Conservation (phyloP, 768 basidiomycete genomes). For the Peribolospora kevripleyi region DNA sequence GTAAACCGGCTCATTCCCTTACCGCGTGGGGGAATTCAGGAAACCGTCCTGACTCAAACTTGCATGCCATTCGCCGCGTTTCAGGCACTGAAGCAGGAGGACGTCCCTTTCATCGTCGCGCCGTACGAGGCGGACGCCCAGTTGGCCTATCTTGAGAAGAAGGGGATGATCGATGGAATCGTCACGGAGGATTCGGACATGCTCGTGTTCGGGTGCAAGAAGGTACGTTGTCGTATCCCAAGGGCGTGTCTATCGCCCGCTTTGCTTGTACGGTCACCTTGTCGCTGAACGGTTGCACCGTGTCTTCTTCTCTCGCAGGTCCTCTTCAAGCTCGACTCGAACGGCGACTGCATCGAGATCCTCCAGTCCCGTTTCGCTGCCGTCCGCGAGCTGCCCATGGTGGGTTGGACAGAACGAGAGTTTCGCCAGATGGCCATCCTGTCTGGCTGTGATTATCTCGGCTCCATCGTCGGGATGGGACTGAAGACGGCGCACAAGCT, state of each 20-base stretch:
- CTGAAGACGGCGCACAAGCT: slow-evolving; percentile 74
- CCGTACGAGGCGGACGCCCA: slow-evolving; percentile 99
- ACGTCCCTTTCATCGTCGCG: slow-evolving; percentile 65
- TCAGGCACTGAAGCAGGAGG: slow-evolving; percentile 63
- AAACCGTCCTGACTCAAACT: slow-evolving; percentile 6
- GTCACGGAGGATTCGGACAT: slow-evolving; percentile 96
- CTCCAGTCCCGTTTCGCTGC: slow-evolving; percentile 19
- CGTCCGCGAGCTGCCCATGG: slow-evolving; percentile 42
- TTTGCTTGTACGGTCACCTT: not conserved
- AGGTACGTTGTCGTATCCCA: slow-evolving; percentile 25
- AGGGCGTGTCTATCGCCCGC: too few species aligned
- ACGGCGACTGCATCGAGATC: slow-evolving; percentile 24
- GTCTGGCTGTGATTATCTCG: slow-evolving; percentile 76
- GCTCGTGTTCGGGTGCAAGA: slow-evolving; percentile 83
- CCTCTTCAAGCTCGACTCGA: slow-evolving; percentile 68
- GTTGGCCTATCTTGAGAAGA: slow-evolving; percentile 66
- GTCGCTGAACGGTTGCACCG: not conserved
- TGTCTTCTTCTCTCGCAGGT: slow-evolving; percentile 9
- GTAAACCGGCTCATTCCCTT: slow-evolving; percentile 20
- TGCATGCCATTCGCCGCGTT: not conserved
- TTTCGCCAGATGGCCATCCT: slow-evolving; percentile 53
- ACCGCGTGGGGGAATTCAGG: not conserved
- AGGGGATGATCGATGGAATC: slow-evolving; percentile 63
- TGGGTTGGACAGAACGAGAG: slow-evolving; percentile 70
- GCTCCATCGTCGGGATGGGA: slow-evolving; percentile 73